phyloP scores from a whole-genome alignment of 2,329 filamentous ascomycete genomes.

The Epichloe aotearoae region DNA sequence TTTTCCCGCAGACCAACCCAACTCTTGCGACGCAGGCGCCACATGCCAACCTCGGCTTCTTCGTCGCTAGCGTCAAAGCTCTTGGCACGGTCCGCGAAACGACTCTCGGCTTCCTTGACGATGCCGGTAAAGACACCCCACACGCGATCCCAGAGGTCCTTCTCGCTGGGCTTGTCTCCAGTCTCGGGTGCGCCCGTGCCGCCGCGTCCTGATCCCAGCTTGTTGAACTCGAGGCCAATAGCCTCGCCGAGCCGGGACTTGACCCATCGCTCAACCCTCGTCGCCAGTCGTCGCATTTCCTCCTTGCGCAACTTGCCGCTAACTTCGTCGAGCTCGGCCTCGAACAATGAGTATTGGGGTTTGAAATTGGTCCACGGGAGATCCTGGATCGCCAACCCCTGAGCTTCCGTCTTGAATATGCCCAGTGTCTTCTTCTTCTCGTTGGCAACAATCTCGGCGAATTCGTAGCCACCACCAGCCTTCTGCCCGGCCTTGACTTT shows the following conservation, averaged over 20 bases:
- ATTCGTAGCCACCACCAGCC: constrained; percentile 81
- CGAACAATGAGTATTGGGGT: constrained; percentile 65
- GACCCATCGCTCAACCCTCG: constrained; percentile 87
- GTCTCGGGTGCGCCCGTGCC: constrained; percentile 69
- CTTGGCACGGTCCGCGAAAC: constrained; percentile 78
- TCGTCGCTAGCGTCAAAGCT: constrained; percentile 88
- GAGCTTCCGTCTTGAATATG: constrained; percentile 63
- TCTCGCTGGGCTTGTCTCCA: constrained; percentile 65
- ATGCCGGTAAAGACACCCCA: constrained; percentile 77
- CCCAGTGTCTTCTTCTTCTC: constrained; percentile 68
- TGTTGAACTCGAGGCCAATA: constrained; percentile 89
- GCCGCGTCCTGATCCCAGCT: constrained; percentile 75
- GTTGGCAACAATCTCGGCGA: constrained; percentile 78
- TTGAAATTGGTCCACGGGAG: constrained; percentile 80
- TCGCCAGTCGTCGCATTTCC: constrained; percentile 88
- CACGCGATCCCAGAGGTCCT: constrained; percentile 89
- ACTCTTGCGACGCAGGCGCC: constrained; percentile 84
- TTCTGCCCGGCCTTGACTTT: constrained; percentile 90
- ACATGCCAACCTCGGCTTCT: constrained; percentile 84
- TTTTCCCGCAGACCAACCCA: constrained; percentile 84
- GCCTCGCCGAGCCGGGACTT: constrained; percentile 76
- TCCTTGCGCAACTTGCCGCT: constrained; percentile 77
- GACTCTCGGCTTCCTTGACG: constrained; percentile 70
- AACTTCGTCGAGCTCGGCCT: constrained; percentile 83
- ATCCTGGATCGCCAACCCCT: constrained; percentile 62